phyloP scores from a whole-genome alignment of 192 early-diverging fungal genomes.

The Kickxella alabastrina region DNA sequence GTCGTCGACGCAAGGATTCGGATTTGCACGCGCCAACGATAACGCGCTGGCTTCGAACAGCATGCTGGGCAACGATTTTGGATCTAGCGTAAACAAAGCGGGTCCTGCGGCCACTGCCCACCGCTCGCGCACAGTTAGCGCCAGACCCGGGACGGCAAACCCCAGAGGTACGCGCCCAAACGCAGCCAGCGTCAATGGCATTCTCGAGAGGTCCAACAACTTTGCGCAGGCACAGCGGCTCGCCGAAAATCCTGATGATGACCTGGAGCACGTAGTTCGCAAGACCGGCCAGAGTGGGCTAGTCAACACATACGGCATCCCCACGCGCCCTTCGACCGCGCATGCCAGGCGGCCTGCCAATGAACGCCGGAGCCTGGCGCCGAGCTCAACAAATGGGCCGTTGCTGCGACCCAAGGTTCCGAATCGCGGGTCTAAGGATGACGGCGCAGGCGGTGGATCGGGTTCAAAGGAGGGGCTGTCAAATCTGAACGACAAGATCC shows the following conservation, averaged over 20 bases:
- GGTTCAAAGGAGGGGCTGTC: conserved; percentile 19
- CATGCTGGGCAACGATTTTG: neutral
- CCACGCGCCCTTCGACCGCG: conserved; percentile 21
- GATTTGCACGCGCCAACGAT: conserved; percentile 2
- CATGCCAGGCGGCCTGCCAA: conserved; percentile 23
- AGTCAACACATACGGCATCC: conserved; percentile 44
- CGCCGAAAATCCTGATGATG: conserved; percentile 31
- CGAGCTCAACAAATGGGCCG: neutral
- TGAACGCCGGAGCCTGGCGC: conserved; percentile 36
- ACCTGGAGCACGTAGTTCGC: conserved; percentile 46
- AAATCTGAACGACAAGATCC: conserved; percentile 71
- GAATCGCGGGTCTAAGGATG: conserved; percentile 11
- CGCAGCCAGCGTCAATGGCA: conserved; percentile 23
- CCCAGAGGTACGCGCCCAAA: conserved; percentile 18
- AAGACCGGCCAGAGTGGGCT: conserved; percentile 26
- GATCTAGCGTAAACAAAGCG: neutral
- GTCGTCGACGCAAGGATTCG: conserved; percentile 7
- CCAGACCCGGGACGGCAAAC: neutral
- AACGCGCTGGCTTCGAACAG: neutral
- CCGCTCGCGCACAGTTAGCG: conserved; percentile 1
- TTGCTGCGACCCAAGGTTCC: conserved; percentile 18
- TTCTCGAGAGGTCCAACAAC: conserved; percentile 30
- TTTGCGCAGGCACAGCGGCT: conserved; percentile 18
- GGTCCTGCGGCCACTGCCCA: neutral
- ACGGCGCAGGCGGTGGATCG: conserved; percentile 9